A percentile compares a stretch with the other conserved stretches of the same genome.
These are phyloP conservation scores for Termitomyces sp. DNA, from an alignment of 1,284 basidiomycete species.

Conservation along the genomic window DNA sequence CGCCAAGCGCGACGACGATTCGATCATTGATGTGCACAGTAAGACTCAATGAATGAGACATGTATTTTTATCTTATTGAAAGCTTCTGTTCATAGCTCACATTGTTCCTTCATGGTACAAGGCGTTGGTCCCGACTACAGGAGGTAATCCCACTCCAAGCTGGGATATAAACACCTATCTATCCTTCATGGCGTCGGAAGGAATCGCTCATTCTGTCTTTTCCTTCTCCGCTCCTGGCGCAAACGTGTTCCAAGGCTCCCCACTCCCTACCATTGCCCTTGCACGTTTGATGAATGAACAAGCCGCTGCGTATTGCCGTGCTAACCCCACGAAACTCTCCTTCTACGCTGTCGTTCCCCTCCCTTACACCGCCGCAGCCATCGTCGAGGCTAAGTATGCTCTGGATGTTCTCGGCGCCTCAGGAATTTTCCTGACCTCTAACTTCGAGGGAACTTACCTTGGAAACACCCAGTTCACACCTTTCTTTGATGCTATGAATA, in stretches of 20 bases:
- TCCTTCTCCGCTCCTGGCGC: conserved; percentile 29
- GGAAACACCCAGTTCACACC: conserved; percentile 24
- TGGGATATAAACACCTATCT: conserved; percentile 25
- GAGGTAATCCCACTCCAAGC: conserved; percentile 25
- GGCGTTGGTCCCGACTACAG: conserved; percentile 24
- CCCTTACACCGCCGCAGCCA: conserved; percentile 27
- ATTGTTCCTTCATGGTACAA: conserved; percentile 30
- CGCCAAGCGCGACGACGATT: conserved; percentile 15
- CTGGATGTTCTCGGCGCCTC: conserved; percentile 27
- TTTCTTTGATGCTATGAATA: conserved; percentile 27
- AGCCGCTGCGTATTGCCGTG: conserved; percentile 25
- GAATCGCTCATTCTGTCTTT: conserved; percentile 25
- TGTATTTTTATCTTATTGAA: not conserved
- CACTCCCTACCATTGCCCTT: conserved; percentile 25
- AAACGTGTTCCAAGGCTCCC: conserved; percentile 25
- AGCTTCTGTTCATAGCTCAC: conserved; percentile 19
- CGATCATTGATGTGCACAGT: conserved; percentile 29
- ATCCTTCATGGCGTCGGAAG: conserved; percentile 26
- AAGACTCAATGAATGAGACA: conserved; percentile 2
- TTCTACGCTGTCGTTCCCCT: conserved; percentile 31
- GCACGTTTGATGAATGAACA: conserved; percentile 32
- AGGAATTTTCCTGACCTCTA: conserved; percentile 28
- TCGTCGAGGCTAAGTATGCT: conserved; percentile 27
- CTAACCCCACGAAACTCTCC: conserved; percentile 23
- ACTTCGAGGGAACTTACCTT: conserved; percentile 29